Base-by-base conservation (phyloP, 2,329 filamentous ascomycete species). In the Claviceps quebecensis region DNA sequence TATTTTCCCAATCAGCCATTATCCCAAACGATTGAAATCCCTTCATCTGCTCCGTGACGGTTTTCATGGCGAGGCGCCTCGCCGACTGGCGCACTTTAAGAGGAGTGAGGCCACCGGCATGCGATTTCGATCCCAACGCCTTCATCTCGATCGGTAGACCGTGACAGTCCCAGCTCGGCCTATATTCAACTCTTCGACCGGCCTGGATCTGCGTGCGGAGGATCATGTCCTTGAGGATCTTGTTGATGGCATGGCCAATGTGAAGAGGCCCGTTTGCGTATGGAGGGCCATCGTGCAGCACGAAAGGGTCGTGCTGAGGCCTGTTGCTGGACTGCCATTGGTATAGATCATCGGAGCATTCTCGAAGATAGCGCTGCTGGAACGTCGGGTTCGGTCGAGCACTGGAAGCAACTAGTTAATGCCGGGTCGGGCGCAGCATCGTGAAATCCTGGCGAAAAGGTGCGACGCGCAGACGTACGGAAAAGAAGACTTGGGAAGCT, bases 141-240 rank as follows among this genome's bases (percentile, higher is more conserved):
- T 97, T 98, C 60, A 97, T 77, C 73, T 98, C 93, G 62, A 98
- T 98, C 1, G 93, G 93, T 47, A 98, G 76, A 0, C 93, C 93
- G 72, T 98, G 93, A 58, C 93, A 98, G 65, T 98, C 94, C 93
- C 93, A 98, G 45, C 93, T 91, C 2, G 93, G 93, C 16, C 89
- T 75, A 62, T 94, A 98, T 40, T 81, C 75, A 37, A 97, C 83
- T 55, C 80, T 76, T 61, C 59, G 60, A 59, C 75, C 93, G 62
- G 84, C 77, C 54, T 86, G 81, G 54, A 97, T 72, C 69, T 95
- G 82, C 55, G 84, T 81, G 41, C 93, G 80, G 59, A 89, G 76
- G 55, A 95, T 87, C 61, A 97, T 86, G 68, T 98, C 93, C 72
- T 98, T 98, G 54, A 95, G 74, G 59, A 97, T 84, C 70, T 98